Percentiles rank a stretch among this genome's conserved stretches.
Conservation (phyloP, 306 rosid genomes). For the Pyrus betulifolia region DNA sequence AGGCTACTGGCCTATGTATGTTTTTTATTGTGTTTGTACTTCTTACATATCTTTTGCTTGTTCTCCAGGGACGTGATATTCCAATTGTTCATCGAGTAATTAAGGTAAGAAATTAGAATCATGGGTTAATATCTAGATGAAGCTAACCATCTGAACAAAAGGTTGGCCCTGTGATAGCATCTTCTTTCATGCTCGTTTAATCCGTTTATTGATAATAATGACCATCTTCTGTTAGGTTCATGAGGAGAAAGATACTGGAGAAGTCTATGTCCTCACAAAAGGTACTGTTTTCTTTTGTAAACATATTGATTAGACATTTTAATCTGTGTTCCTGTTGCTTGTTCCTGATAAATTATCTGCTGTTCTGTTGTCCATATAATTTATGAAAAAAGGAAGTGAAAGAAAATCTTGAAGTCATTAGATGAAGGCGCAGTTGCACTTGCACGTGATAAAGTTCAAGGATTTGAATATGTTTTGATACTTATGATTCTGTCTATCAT, state of each 20-base stretch:
- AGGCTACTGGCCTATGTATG: neutral
- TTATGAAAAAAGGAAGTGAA: neutral
- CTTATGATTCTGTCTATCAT: neutral
- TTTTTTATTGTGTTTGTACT: neutral
- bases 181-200: neutral
- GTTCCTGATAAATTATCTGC: neutral
- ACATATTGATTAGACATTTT: neutral
- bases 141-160: neutral
- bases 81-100: conserved; percentile 82
- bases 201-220: neutral
- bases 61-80: conserved; percentile 57
- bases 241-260: conserved; percentile 40
- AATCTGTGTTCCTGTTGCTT: neutral
- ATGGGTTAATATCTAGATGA: neutral
- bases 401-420: neutral
- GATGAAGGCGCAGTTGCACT: neutral
- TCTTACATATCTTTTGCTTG: conserved; percentile 8
- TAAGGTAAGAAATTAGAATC: conserved; percentile 43
- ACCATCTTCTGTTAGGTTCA: conserved; percentile 48
- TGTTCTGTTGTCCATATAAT: neutral
- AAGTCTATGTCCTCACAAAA: conserved; percentile 60
- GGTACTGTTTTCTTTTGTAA: conserved; percentile 29
- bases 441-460: neutral
- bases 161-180: neutral
- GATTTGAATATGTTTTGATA: neutral